Evolutionary conservation across 2,329 filamentous ascomycete species (phyloP).

Genomic region (Alternaria brassicae): DNA sequence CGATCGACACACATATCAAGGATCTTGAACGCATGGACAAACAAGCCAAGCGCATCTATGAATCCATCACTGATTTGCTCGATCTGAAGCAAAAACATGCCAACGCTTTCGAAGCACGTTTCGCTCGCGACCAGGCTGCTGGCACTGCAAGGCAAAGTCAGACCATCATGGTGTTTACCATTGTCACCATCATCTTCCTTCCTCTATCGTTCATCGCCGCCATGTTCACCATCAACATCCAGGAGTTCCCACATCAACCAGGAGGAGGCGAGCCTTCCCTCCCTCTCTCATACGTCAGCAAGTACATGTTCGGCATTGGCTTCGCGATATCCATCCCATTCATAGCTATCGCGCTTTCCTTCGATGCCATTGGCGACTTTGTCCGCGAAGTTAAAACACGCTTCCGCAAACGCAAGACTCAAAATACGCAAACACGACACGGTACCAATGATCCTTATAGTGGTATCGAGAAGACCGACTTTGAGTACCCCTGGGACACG

Average conservation of each 20-base stretch:
- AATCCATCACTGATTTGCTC: constrained; percentile 66
- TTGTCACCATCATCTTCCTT: constrained; percentile 66
- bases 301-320: constrained; percentile 64
- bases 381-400: constrained; percentile 37
- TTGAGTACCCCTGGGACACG: constrained; percentile 33
- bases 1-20: constrained; percentile 64
- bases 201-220: constrained; percentile 63
- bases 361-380: constrained; percentile 52
- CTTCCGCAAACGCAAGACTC: constrained; percentile 16
- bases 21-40: constrained; percentile 70
- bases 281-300: constrained; percentile 59
- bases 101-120: constrained; percentile 71
- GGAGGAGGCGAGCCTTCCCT: constrained; percentile 47
- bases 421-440: not conserved
- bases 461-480: constrained; percentile 16
- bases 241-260: constrained; percentile 53
- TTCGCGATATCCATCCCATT: constrained; percentile 62
- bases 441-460: not conserved
- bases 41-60: constrained; percentile 67
- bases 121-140: constrained; percentile 66
- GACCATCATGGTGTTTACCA: constrained; percentile 66
- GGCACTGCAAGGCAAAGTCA: constrained; percentile 65
- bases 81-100: constrained; percentile 74
- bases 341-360: constrained; percentile 55
- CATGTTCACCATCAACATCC: constrained; percentile 63